These are phyloP conservation scores for Candida taoyuanica DNA, from an alignment of 805 yeast species.

Conservation along the genomic window DNA sequence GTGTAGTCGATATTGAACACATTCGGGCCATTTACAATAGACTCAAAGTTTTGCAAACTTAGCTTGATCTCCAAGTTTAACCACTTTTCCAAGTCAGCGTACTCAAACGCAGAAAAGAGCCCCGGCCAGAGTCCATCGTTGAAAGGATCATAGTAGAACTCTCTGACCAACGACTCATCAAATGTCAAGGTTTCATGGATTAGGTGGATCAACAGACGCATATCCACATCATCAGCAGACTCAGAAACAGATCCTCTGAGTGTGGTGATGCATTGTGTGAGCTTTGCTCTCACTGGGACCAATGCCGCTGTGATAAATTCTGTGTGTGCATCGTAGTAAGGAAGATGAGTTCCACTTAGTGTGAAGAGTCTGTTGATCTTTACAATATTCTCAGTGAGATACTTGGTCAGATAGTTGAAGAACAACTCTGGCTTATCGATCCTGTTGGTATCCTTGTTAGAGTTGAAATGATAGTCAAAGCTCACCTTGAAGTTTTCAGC, in stretches of 20 bases:
- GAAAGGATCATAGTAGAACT: constrained; percentile 37
- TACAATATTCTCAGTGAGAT: constrained; percentile 36
- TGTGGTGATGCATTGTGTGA: constrained; percentile 27
- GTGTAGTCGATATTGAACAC: constrained; percentile 46
- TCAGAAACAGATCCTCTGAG: constrained; percentile 26
- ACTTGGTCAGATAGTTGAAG: constrained; percentile 43
- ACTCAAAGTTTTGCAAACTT: constrained; percentile 40
- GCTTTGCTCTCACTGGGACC: constrained; percentile 41
- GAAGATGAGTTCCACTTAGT: constrained; percentile 27
- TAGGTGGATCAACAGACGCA: constrained; percentile 28
- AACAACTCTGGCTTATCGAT: constrained; percentile 50
- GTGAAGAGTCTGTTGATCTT: constrained; percentile 38
- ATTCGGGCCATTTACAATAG: constrained; percentile 36
- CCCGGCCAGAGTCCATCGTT: constrained; percentile 30
- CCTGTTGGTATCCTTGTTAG: constrained; percentile 39
- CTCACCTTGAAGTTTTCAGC: constrained; percentile 42
- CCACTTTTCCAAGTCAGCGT: constrained; percentile 39
- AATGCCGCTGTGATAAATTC: constrained; percentile 33
- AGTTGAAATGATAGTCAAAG: constrained; percentile 52
- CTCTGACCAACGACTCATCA: constrained; percentile 33
- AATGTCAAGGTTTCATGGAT: constrained; percentile 37
- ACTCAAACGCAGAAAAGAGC: constrained; percentile 22
- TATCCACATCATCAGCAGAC: constrained; percentile 8
- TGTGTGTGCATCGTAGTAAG: constrained; percentile 33
- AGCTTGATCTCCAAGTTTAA: constrained; percentile 42